These are phyloP conservation scores for Cicer cuneatum DNA, from an alignment of 306 rosid species.

Conservation along the genomic window DNA sequence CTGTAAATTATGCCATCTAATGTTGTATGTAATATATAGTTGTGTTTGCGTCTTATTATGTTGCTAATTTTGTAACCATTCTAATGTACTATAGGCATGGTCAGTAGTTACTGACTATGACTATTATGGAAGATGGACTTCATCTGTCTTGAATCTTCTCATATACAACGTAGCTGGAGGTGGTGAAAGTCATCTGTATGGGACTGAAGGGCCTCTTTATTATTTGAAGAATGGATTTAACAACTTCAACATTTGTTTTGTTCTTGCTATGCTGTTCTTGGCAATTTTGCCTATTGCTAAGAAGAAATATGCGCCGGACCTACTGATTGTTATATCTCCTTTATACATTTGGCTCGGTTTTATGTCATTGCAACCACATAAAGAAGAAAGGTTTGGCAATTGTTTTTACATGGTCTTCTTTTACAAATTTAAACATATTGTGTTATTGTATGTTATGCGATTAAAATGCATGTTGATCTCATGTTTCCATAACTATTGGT, in stretches of 20 bases:
- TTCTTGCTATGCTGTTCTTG: conserved; percentile 87
- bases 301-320: conserved; percentile 78
- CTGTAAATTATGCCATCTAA: conserved; percentile 18
- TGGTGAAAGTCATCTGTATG: conserved; percentile 94
- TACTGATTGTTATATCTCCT: conserved; percentile 87
- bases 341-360: conserved; percentile 86
- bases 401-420: conserved; percentile 26
- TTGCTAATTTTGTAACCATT: conserved; percentile 26
- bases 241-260: conserved; percentile 83
- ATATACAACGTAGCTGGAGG: conserved; percentile 90
- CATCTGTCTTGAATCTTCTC: conserved; percentile 85
- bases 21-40: conserved; percentile 1
- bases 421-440: conserved; percentile 31
- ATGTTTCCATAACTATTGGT: conserved; percentile 11
- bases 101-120: conserved; percentile 67
- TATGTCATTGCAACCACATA: conserved; percentile 97
- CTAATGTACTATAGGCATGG: conserved; percentile 59
- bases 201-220: conserved; percentile 82
- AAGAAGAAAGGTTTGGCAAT: conserved; percentile 85
- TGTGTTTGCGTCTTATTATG: conserved; percentile 8
- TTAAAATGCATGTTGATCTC: conserved; percentile 33
- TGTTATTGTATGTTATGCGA: conserved; percentile 33
- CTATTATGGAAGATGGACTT: conserved; percentile 89
- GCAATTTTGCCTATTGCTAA: conserved; percentile 71
- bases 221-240: conserved; percentile 94